Percentiles rank a stretch among this genome's conserved stretches.
These are phyloP conservation scores for Dryas drummondii DNA, from an alignment of 306 rosid genomes.

Conservation along the genomic window DNA sequence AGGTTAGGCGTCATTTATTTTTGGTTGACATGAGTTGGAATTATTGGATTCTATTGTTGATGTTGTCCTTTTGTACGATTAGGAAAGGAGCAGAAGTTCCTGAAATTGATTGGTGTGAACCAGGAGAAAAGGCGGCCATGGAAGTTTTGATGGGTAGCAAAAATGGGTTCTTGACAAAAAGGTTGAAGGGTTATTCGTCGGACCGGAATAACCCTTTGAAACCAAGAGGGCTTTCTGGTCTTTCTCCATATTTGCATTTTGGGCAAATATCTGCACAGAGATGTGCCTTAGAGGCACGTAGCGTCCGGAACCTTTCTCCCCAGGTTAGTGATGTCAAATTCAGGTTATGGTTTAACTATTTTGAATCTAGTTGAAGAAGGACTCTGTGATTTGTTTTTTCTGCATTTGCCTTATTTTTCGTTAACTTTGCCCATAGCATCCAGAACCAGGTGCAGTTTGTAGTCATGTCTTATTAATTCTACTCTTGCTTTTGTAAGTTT, in stretches of 20 bases:
- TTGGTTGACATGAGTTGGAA: neutral
- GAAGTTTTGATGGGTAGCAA: slow-evolving; percentile 77
- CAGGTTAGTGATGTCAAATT: slow-evolving; percentile 49
- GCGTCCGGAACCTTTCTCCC: slow-evolving; percentile 42
- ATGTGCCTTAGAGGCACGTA: slow-evolving; percentile 89
- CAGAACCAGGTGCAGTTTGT: neutral
- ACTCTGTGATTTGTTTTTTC: neutral
- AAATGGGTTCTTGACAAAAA: slow-evolving; percentile 84
- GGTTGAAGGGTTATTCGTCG: slow-evolving; percentile 58
- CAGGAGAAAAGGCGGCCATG: slow-evolving; percentile 82
- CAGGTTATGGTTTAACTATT: neutral
- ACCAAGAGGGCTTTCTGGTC: slow-evolving; percentile 73
- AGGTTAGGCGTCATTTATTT: slow-evolving; percentile 48
- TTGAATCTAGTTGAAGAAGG: neutral
- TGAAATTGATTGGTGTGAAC: slow-evolving; percentile 82
- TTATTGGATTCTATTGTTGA: slow-evolving; percentile 23
- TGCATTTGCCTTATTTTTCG: neutral
- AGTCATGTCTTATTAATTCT: neutral
- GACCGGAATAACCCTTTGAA: slow-evolving; percentile 79
- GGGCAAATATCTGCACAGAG: slow-evolving; percentile 90
- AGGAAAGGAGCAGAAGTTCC: slow-evolving; percentile 91
- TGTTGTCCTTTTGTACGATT: slow-evolving; percentile 12
- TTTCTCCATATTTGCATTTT: slow-evolving; percentile 94
- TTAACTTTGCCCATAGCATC: neutral
- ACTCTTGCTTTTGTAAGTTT: slow-evolving; percentile 2